Percentiles rank a stretch among this genome's conserved stretches.
Conservation (phyloP, 2,329 filamentous ascomycete genomes). For the Aspergillus pseudotamarii region DNA sequence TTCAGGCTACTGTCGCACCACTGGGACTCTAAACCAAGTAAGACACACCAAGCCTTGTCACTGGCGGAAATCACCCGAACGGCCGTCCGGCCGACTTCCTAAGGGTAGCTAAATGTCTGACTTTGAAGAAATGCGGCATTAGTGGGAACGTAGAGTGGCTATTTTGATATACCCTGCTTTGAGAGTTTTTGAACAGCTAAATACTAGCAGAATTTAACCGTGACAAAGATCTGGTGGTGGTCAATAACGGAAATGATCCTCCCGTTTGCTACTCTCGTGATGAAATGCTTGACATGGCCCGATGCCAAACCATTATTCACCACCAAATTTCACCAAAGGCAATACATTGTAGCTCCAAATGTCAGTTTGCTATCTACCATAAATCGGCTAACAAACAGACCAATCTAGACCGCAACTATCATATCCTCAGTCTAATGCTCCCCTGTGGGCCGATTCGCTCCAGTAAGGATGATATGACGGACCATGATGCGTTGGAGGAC, state of each 20-base stretch:
- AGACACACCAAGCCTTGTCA: slow-evolving; percentile 1
- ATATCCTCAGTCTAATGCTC: not conserved
- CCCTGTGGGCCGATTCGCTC: rapidly evolving
- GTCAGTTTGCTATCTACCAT: no score
- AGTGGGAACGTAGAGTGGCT: not conserved
- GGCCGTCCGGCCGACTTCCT: not conserved
- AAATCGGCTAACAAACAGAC: no score
- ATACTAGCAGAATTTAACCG: no score
- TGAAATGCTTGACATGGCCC: not conserved
- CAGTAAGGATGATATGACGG: not conserved
- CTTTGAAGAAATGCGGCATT: not conserved
- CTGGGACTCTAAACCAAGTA: not conserved
- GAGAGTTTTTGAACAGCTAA: no score
- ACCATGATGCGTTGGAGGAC: no score
- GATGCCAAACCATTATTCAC: not conserved
- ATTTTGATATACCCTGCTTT: no score
- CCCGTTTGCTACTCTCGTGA: not conserved
- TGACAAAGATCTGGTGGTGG: no score
- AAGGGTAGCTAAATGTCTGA: not conserved
- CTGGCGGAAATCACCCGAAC: not conserved
- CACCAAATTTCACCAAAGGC: no score
- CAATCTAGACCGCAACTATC: not conserved
- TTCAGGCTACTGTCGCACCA: not conserved
- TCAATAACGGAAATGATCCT: no score
- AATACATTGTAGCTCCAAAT: no score